phyloP scores from a whole-genome alignment of 305 asterid genomes.

The Euphrasia arctica region DNA sequence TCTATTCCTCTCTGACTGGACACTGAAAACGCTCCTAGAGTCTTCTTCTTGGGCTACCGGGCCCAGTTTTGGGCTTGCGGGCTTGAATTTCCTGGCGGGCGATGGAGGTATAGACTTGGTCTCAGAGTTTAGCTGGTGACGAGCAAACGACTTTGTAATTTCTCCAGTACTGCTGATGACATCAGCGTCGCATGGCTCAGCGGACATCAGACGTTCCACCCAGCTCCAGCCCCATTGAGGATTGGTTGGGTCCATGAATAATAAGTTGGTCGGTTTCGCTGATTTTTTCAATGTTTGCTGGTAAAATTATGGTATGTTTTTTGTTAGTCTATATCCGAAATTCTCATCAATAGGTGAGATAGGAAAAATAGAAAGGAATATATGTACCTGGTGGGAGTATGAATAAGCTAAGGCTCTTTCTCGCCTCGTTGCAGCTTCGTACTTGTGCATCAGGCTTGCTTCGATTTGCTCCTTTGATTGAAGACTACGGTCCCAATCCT shows the following conservation, averaged over 20 bases:
- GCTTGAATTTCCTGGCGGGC: slow-evolving; percentile 53
- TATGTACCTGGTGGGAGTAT: slow-evolving; percentile 65
- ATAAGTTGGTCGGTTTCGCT: slow-evolving; percentile 50
- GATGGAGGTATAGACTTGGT: slow-evolving; percentile 30
- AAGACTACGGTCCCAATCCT: slow-evolving; percentile 71
- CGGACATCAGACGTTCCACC: slow-evolving; percentile 77
- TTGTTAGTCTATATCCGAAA: not conserved
- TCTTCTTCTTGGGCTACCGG: slow-evolving; percentile 65
- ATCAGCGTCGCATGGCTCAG: slow-evolving; percentile 51
- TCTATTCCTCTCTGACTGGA: slow-evolving; percentile 58
- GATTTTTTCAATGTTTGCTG: slow-evolving; percentile 91
- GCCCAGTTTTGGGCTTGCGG: slow-evolving; percentile 54
- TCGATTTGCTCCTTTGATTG: slow-evolving; percentile 78
- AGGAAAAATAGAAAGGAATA: not conserved
- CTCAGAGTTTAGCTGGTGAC: slow-evolving; percentile 71
- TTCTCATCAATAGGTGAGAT: no score
- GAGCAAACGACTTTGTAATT: slow-evolving; percentile 67
- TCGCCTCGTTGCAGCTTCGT: slow-evolving; percentile 75
- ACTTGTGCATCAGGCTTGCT: slow-evolving; percentile 67
- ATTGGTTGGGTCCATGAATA: slow-evolving; percentile 84
- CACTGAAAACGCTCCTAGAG: slow-evolving; percentile 48
- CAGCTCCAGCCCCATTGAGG: slow-evolving; percentile 99
- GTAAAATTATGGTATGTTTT: slow-evolving; percentile 18
- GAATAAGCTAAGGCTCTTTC: slow-evolving; percentile 94
- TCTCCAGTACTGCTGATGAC: slow-evolving; percentile 46